These are phyloP conservation scores for Luzula sylvatica DNA, from an alignment of 176 grass and related monocot genomes.

Conservation along the genomic window DNA sequence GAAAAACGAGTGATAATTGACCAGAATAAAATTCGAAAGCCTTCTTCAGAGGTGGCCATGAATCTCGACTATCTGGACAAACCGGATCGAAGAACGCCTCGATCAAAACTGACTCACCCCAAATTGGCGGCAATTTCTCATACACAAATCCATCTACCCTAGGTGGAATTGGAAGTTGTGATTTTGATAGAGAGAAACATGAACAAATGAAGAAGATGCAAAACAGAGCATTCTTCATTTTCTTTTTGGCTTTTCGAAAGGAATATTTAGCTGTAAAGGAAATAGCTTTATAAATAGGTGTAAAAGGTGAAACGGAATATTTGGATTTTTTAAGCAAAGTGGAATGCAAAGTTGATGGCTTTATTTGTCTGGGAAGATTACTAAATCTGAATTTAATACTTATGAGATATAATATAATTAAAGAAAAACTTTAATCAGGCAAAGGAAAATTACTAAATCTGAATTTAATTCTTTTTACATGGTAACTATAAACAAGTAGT, in stretches of 20 bases:
- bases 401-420: too few species aligned
- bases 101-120: slow-evolving; percentile 63
- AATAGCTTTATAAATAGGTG: too few species aligned
- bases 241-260: not conserved
- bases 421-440: too few species aligned
- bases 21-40: slow-evolving; percentile 36
- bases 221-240: not conserved
- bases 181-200: not conserved
- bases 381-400: too few species aligned
- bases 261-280: too few species aligned
- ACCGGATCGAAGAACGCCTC: slow-evolving; percentile 80
- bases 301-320: too few species aligned
- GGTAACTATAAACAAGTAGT: too few species aligned
- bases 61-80: slow-evolving; percentile 82
- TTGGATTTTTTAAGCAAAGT: too few species aligned
- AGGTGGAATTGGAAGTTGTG: slow-evolving; percentile 58
- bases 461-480: too few species aligned
- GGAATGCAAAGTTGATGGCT: too few species aligned
- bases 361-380: too few species aligned
- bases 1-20: slow-evolving; percentile 45
- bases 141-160: slow-evolving; percentile 78
- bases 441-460: too few species aligned
- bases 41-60: slow-evolving; percentile 58
- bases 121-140: slow-evolving; percentile 16
- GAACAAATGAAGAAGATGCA: not conserved